phyloP scores from a whole-genome alignment of 116 monocot genomes.

The Zostera marina region DNA sequence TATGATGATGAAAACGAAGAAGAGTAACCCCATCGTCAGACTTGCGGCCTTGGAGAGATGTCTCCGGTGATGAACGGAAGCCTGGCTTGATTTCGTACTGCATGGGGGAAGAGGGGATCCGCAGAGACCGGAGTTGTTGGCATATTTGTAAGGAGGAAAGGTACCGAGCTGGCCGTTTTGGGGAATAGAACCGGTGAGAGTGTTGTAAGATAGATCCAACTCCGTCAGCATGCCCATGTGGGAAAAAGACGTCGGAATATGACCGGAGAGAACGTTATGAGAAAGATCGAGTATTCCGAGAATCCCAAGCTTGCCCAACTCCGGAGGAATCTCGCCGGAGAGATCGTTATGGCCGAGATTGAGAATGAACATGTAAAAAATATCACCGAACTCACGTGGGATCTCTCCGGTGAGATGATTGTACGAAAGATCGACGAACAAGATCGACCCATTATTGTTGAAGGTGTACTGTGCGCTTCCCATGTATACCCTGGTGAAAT shows the following conservation, averaged over 20 bases:
- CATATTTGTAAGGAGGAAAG: conserved; percentile 57
- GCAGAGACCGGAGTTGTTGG: conserved; percentile 67
- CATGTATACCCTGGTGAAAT: conserved; percentile 22
- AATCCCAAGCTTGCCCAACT: conserved; percentile 39
- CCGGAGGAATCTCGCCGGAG: conserved; percentile 44
- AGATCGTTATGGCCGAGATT: conserved; percentile 59
- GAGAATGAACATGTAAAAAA: conserved; percentile 64
- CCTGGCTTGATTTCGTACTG: not conserved
- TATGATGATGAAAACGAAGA: not conserved
- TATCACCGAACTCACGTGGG: conserved; percentile 55
- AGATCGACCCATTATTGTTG: conserved; percentile 36
- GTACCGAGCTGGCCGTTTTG: conserved; percentile 68
- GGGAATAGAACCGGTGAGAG: conserved; percentile 52
- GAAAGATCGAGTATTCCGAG: conserved; percentile 72
- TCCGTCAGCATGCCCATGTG: conserved; percentile 66
- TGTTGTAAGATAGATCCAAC: conserved; percentile 59
- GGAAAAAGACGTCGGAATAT: conserved; percentile 55
- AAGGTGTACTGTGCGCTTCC: conserved; percentile 55
- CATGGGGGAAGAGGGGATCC: conserved; percentile 57
- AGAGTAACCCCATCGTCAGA: not conserved
- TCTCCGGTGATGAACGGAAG: no score
- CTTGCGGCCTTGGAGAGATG: not conserved
- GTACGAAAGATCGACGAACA: conserved; percentile 81
- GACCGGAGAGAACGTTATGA: conserved; percentile 37
- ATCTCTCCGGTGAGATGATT: conserved; percentile 47